Conservation (phyloP, 306 rosid genomes). For the Trifolium repens region DNA sequence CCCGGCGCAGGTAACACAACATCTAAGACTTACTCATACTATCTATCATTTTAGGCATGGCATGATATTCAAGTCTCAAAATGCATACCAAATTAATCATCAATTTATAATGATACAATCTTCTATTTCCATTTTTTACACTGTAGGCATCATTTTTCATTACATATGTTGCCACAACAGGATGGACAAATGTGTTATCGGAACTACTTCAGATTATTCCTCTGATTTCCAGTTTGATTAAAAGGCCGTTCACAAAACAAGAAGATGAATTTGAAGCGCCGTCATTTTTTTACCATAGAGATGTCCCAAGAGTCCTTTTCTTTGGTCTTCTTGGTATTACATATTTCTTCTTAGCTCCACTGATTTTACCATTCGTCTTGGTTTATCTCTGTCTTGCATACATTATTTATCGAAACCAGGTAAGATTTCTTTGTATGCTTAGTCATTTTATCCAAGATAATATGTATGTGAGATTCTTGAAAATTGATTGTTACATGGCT, state of each 20-base stretch:
- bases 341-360: slow-evolving; percentile 91
- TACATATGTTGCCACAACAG: slow-evolving; percentile 88
- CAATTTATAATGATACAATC: no score
- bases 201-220: slow-evolving; percentile 85
- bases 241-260: slow-evolving; percentile 54
- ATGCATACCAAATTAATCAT: neutral
- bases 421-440: slow-evolving; percentile 43
- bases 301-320: slow-evolving; percentile 81
- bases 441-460: slow-evolving; percentile 27
- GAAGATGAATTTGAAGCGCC: slow-evolving; percentile 72
- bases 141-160: slow-evolving; percentile 91
- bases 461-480: slow-evolving; percentile 1
- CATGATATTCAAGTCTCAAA: slow-evolving; percentile 23
- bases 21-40: slow-evolving; percentile 28
- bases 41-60: slow-evolving; percentile 24
- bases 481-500: slow-evolving; percentile 13
- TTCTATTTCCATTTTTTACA: no score
- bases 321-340: slow-evolving; percentile 94
- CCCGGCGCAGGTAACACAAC: slow-evolving; percentile 82
- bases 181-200: slow-evolving; percentile 87
- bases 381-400: slow-evolving; percentile 73
- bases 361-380: slow-evolving; percentile 89
- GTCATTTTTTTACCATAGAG: slow-evolving; percentile 61
- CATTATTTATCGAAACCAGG: slow-evolving; percentile 90
- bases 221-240: slow-evolving; percentile 60